Evolutionary conservation across 2,329 filamentous ascomycete species (phyloP).

Genomic region (Bipolaris gigantea): DNA sequence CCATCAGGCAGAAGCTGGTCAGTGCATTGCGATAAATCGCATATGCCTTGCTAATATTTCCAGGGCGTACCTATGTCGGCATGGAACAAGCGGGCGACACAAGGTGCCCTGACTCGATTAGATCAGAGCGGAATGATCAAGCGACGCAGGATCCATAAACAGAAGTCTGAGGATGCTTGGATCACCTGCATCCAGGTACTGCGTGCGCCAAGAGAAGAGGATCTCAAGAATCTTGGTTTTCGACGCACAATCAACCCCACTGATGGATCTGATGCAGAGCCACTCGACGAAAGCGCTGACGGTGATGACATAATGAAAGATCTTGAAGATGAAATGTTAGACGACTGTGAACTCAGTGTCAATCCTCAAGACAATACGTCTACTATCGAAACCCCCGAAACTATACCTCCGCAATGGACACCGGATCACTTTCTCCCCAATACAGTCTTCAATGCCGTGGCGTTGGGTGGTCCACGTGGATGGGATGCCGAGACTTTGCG

Average conservation of each 20-base stretch:
- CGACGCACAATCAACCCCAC: slow-evolving; percentile 20
- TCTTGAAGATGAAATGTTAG: slow-evolving; percentile 36
- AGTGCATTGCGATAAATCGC: slow-evolving; percentile 16
- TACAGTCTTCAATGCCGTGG: slow-evolving; percentile 54
- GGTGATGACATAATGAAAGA: slow-evolving; percentile 37
- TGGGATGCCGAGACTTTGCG: slow-evolving; percentile 51
- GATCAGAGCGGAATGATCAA: slow-evolving; percentile 47
- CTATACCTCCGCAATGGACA: slow-evolving; percentile 57
- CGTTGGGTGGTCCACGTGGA: slow-evolving; percentile 52
- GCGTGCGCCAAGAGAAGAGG: slow-evolving; percentile 42
- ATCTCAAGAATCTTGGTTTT: slow-evolving; percentile 39
- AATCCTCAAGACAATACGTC: slow-evolving; percentile 21
- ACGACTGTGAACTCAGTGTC: slow-evolving; percentile 21
- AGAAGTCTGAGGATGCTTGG: slow-evolving; percentile 31
- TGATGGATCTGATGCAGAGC: slow-evolving; percentile 22
- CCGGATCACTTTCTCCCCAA: slow-evolving; percentile 58
- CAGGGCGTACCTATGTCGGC: slow-evolving; percentile 38
- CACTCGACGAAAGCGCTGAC: slow-evolving; percentile 36
- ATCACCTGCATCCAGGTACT: slow-evolving; percentile 47
- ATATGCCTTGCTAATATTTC: slow-evolving; percentile 16
- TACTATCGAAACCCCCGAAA: slow-evolving; percentile 25
- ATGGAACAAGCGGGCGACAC: slow-evolving; percentile 46
- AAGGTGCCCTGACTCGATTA: slow-evolving; percentile 46
- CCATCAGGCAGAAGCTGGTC: slow-evolving; percentile 55
- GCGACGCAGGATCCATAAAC: slow-evolving; percentile 39